phyloP scores from a whole-genome alignment of 345 rosid genomes.

The Lepidium aucheri region DNA sequence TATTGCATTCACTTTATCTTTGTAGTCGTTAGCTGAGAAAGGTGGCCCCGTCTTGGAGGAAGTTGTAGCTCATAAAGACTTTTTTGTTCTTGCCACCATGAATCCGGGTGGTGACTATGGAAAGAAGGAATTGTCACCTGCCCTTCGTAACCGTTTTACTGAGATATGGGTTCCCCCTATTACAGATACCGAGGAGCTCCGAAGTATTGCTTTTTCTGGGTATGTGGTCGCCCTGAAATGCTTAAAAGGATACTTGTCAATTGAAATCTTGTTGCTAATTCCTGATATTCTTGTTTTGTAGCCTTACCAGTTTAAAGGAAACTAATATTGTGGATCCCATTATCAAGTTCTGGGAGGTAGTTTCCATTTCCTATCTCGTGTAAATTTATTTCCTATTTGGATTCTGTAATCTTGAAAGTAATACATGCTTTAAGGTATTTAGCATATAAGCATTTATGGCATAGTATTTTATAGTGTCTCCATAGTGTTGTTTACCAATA shows the following conservation, averaged over 20 bases:
- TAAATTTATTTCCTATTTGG: background rate
- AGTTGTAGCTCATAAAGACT: slow-evolving; percentile 58
- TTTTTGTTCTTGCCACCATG: slow-evolving; percentile 91
- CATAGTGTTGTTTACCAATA: background rate
- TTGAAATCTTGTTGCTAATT: background rate
- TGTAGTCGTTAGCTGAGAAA: slow-evolving; percentile 91
- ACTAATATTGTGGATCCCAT: slow-evolving; percentile 48
- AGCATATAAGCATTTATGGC: background rate
- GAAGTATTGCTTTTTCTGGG: slow-evolving; percentile 63
- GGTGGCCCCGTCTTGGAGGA: slow-evolving; percentile 76
- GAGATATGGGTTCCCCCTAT: slow-evolving; percentile 98
- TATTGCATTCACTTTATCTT: background rate
- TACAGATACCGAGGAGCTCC: slow-evolving; percentile 54
- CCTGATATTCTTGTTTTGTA: slow-evolving; percentile 18
- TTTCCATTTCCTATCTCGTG: background rate
- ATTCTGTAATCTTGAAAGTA: background rate
- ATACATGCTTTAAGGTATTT: background rate
- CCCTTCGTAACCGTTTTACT: slow-evolving; percentile 92
- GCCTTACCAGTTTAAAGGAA: slow-evolving; percentile 38
- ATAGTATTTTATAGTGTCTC: background rate
- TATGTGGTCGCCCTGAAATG: slow-evolving; percentile 21
- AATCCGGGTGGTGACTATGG: slow-evolving; percentile 99
- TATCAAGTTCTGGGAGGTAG: slow-evolving; percentile 73
- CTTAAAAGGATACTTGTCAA: background rate
- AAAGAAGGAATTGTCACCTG: slow-evolving; percentile 95